Evolutionary conservation across 306 rosid species (phyloP).

Genomic region (Aeschynomene evenia): DNA sequence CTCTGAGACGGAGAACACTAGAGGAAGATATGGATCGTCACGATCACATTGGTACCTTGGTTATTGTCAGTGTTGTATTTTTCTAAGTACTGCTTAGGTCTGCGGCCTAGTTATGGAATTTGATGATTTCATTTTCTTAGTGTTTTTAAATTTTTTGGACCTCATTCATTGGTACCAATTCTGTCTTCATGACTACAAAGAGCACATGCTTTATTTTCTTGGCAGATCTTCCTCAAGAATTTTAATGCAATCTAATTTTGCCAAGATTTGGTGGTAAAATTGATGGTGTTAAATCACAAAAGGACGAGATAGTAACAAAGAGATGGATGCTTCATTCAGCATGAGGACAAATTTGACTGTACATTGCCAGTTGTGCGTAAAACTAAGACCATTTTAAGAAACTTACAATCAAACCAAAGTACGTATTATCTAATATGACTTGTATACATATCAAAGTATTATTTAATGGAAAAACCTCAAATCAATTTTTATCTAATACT

Average conservation of each 20-base stretch:
- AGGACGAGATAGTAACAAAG: constrained; percentile 8
- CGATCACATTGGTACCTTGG: constrained; percentile 15
- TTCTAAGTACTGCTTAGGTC: constrained; percentile 3
- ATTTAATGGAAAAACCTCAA: no score
- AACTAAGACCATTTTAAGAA: no score
- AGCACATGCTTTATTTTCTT: constrained; percentile 3
- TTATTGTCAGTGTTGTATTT: constrained; percentile 12
- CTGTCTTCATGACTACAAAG: not conserved
- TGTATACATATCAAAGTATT: not conserved
- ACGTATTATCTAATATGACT: not conserved
- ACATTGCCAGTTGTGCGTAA: not conserved
- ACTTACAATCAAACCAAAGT: not conserved
- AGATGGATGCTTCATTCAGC: not conserved
- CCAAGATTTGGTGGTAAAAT: constrained; percentile 26
- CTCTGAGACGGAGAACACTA: constrained; percentile 26
- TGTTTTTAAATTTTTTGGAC: not conserved
- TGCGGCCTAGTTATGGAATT: not conserved
- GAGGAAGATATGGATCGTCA: constrained; percentile 24
- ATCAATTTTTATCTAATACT: no score
- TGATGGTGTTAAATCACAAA: constrained; percentile 13
- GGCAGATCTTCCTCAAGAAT: not conserved
- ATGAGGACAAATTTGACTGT: not conserved
- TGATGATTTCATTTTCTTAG: not conserved
- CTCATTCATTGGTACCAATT: constrained; percentile 28
- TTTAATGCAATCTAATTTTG: not conserved